phyloP scores from a whole-genome alignment of 148 eudicot genomes.

The Amaranthus cruentus region DNA sequence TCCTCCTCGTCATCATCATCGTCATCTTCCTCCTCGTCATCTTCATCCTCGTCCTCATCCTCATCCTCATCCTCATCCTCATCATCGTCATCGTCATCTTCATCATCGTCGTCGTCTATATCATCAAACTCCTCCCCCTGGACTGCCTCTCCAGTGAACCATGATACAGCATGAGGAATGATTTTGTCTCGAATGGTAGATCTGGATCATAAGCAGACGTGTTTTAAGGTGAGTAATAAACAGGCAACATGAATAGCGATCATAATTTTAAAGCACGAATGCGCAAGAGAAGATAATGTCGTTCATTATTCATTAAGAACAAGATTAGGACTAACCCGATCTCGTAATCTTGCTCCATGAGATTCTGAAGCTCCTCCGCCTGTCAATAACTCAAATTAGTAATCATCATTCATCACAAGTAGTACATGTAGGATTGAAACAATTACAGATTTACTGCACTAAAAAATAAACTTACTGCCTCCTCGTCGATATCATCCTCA shows the following conservation, averaged over 20 bases:
- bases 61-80: constrained; percentile 45
- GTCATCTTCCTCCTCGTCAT: constrained; percentile 23
- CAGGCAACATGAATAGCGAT: not conserved
- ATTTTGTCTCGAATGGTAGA: constrained; percentile 77
- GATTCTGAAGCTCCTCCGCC: constrained; percentile 92
- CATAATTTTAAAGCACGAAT: not conserved
- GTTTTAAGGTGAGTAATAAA: not conserved
- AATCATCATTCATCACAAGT: not conserved
- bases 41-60: constrained; percentile 36
- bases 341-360: constrained; percentile 92
- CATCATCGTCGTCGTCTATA: constrained; percentile 45
- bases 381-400: constrained; percentile 25
- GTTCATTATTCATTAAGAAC: not conserved
- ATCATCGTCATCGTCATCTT: constrained; percentile 54
- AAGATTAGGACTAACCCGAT: constrained; percentile 57
- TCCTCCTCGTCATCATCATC: constrained; percentile 26
- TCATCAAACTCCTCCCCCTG: constrained; percentile 67
- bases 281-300: not conserved
- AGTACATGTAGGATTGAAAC: not conserved
- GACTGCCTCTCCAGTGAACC: constrained; percentile 94
- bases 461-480: constrained; percentile 40
- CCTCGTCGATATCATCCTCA: constrained; percentile 78
- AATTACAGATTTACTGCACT: not conserved
- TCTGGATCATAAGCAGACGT: constrained; percentile 33
- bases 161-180: constrained; percentile 87